phyloP scores from a whole-genome alignment of 805 yeast genomes.

The Kluyveromyces wickerhamii region DNA sequence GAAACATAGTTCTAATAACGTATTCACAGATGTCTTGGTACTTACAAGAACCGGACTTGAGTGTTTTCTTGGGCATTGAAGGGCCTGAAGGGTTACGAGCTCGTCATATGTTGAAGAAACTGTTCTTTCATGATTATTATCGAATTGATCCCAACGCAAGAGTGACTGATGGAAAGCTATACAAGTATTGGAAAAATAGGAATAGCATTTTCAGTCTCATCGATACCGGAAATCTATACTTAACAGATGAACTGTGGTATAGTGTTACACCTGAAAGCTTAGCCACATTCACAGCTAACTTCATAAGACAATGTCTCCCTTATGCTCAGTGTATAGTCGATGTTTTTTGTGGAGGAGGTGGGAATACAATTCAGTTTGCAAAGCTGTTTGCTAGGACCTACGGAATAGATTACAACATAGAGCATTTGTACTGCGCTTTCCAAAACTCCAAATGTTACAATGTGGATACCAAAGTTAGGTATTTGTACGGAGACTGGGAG shows the following conservation, averaged over 20 bases:
- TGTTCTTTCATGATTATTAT: constrained; percentile 11
- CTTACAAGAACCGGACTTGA: background rate
- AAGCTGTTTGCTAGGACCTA: constrained; percentile 44
- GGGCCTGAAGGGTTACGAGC: constrained; percentile 18
- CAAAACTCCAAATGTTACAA: constrained; percentile 62
- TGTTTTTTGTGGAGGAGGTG: constrained; percentile 84
- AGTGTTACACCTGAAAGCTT: constrained; percentile 80
- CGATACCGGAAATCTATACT: constrained; percentile 53
- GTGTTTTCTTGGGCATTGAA: constrained; percentile 16
- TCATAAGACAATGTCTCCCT: constrained; percentile 45
- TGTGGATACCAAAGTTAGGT: constrained; percentile 43
- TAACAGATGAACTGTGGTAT: constrained; percentile 74
- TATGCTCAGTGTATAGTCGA: constrained; percentile 46
- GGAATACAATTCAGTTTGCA: constrained; percentile 74
- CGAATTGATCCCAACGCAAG: constrained; percentile 14
- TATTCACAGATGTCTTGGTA: constrained; percentile 2
- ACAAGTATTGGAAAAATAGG: constrained; percentile 59
- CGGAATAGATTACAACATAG: constrained; percentile 54
- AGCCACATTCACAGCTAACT: constrained; percentile 53
- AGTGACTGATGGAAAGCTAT: constrained; percentile 11
- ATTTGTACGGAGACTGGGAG: constrained; percentile 40
- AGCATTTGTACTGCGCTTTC: constrained; percentile 56
- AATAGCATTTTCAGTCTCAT: constrained; percentile 50
- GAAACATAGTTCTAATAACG: too few relatives aligned
- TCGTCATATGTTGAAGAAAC: constrained; percentile 10